phyloP scores from a whole-genome alignment of 306 rosid species.

The Gillenia trifoliata region DNA sequence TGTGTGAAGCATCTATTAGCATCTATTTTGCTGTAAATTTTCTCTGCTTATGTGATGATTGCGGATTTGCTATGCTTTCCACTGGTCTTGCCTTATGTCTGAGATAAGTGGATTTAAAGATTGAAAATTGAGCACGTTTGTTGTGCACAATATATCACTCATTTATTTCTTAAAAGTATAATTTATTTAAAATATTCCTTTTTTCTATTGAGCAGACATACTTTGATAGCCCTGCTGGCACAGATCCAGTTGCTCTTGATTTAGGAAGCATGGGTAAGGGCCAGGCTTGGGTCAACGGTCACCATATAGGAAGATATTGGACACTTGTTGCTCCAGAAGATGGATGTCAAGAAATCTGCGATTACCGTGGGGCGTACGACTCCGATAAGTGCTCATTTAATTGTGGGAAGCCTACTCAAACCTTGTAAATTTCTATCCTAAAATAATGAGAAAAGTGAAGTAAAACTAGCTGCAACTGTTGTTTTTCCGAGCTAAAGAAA shows the following conservation, averaged over 20 bases:
- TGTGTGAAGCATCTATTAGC: background rate
- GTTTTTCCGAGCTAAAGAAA: background rate
- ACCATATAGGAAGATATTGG: slow-evolving; percentile 98
- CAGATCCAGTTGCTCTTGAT: slow-evolving; percentile 80
- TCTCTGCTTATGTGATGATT: background rate
- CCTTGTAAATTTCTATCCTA: slow-evolving; percentile 44
- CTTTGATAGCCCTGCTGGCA: slow-evolving; percentile 73
- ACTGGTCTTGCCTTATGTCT: background rate
- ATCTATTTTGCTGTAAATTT: too few species aligned
- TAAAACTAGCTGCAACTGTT: background rate
- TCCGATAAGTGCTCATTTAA: slow-evolving; percentile 69
- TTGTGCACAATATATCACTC: background rate
- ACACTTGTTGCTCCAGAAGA: slow-evolving; percentile 60
- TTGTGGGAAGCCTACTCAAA: slow-evolving; percentile 91
- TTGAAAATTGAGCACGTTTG: too few species aligned
- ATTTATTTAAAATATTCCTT: slow-evolving; percentile 4
- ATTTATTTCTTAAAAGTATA: background rate
- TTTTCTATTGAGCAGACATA: slow-evolving; percentile 47
- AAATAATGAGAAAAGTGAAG: slow-evolving; percentile 3
- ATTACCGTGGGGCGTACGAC: slow-evolving; percentile 79
- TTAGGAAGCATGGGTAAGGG: slow-evolving; percentile 98
- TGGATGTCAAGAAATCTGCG: slow-evolving; percentile 70
- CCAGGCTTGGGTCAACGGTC: slow-evolving; percentile 96
- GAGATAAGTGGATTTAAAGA: too few species aligned
- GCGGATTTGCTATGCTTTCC: background rate